phyloP scores from a whole-genome alignment of 306 rosid genomes.

The Dryas alaskensis region DNA sequence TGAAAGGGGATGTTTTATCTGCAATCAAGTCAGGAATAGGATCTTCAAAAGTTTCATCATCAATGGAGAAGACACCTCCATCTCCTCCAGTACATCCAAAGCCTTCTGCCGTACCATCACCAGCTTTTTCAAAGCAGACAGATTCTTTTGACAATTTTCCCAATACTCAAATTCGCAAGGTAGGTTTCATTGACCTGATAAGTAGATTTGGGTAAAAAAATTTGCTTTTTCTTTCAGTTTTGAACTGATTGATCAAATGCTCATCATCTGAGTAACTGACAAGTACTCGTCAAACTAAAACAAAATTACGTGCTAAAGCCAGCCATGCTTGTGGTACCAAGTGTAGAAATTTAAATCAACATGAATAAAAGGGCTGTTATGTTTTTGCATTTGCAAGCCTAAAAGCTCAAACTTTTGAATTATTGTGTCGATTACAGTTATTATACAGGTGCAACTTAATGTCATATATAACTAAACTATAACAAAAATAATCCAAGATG shows the following conservation, averaged over 20 bases:
- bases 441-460: no score
- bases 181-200: slow-evolving; percentile 29
- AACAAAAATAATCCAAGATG: no score
- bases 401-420: no score
- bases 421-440: no score
- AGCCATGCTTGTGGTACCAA: no score
- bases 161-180: slow-evolving; percentile 95
- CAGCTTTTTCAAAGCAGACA: slow-evolving; percentile 46
- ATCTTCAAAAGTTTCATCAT: slow-evolving; percentile 47
- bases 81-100: slow-evolving; percentile 44
- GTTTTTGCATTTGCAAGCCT: no score
- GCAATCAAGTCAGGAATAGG: slow-evolving; percentile 75
- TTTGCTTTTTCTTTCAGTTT: not conserved
- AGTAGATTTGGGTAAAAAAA: slow-evolving; percentile 12
- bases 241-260: not conserved
- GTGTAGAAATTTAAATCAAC: no score
- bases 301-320: no score
- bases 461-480: no score
- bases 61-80: slow-evolving; percentile 52
- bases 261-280: not conserved
- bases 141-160: slow-evolving; percentile 83
- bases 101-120: slow-evolving; percentile 36
- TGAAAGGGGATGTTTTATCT: slow-evolving; percentile 89
- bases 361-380: no score
- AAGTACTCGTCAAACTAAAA: not conserved